Base-by-base conservation (phyloP, 495 filamentous ascomycete genomes). In the Tuber aestivum region DNA sequence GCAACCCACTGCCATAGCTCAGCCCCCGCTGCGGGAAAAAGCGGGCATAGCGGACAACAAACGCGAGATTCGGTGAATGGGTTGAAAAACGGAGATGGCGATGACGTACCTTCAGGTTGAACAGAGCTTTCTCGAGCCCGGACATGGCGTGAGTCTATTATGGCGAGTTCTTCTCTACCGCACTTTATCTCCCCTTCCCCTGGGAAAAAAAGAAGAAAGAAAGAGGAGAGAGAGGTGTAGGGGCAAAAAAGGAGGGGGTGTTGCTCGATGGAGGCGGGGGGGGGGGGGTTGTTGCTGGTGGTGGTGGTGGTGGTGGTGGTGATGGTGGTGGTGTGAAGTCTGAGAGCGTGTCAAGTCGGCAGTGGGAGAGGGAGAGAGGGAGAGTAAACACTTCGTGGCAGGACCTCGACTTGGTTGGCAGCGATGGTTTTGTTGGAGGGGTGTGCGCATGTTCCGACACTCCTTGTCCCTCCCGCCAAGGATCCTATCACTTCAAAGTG, bases 41-140 rank as follows among this genome's bases (percentile, higher is more conserved):
- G 74, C 70, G 75, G 70, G 70, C 38, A 48, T 65, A 65, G 56
- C 56, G 56, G 56, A 65, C 56, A 65, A 10, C 56, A 65, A 65
- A 65, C 56, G 50, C 50, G 50, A 56, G 48, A 23, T 56, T 56
- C 21, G 48, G 48, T 56, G 48, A 56, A 56, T 56, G 48, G n/a
- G 48, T n/a, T 56, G 48, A 56, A 56, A 56, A 56, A n/a, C n/a
- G 48, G 48, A n/a, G 70, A 56, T 40, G 73, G 70, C 23, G 32
- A 72, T 71, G 68, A 65, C 76, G 73, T 77, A 89, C 89, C 84
- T 90, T 90, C 48, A 90, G 84, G 79, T 91, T 90, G 86, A 90
- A 89, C 44, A 90, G 87, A 38, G 89, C 88, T 81, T 90, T 90
- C 80, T 90, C 89, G 27, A 90, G 85, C 74, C 88, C 88, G 41